Base-by-base conservation (phyloP, 1,284 basidiomycete species). In the Fomitopsis pinicola region DNA sequence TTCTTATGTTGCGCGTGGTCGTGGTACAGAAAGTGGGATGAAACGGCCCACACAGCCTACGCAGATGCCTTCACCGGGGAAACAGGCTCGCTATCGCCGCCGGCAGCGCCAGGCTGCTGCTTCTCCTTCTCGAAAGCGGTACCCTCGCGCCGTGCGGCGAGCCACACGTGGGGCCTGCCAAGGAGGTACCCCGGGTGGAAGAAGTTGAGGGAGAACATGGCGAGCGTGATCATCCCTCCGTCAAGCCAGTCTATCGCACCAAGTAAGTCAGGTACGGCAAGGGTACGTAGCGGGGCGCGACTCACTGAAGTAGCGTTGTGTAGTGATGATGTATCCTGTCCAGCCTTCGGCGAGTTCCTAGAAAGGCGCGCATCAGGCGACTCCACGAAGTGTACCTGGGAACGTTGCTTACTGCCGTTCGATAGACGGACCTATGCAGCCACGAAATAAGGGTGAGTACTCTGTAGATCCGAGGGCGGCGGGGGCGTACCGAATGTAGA, bases 221-320 rank as follows among this genome's bases (percentile, higher is more conserved):
- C 84, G 14, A 87, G 74, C 1, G 78, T 69, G 65, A 90, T 80
- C 79, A 88, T 86, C 1, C 76, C 75, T 10, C 81, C 86, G 62
- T 89, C 87, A 5, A 90, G 77, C 19, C 84, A 77, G 66, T 82
- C 83, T 84, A 60, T 17, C 9, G 8, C 5, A 10, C 52, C 26
- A 40, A 22, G 36, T 40, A 19, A 48, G 44, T 46, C 4, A 54
- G 36, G 22, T 2, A 36, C 9, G 17, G 55, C 22, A 26, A 7
- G 7, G 35, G 3, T 5, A 28, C 19, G 30, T 3, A 3, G 35
- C 1, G 22, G 22, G 22, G n/a, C 5, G n/a, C 26, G 33, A 59
- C 69, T 38, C 63, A 84, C 82, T 81, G 74, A 88, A 86, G 68
- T 81, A 82, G 17, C 78, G 68, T 67, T 87, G 73, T 1, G 84